Conservation (phyloP, 768 basidiomycete genomes). For the Tylopilus sp. region DNA sequence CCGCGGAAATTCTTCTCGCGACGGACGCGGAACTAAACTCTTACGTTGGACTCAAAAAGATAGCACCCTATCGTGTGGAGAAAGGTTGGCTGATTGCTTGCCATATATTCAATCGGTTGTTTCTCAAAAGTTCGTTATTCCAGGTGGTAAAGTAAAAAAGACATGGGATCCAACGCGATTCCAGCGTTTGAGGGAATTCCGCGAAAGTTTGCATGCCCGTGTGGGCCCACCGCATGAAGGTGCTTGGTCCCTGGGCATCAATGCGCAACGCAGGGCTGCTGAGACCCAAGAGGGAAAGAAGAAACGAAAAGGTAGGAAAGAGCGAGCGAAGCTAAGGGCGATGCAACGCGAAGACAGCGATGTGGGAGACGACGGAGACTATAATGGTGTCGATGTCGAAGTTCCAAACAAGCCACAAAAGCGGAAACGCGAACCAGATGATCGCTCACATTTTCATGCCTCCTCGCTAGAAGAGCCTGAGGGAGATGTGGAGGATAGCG, state of each 20-base stretch:
- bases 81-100: constrained; percentile 25
- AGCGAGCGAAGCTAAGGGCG: constrained; percentile 52
- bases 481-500: constrained; percentile 4
- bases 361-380: neutral
- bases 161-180: constrained; percentile 60
- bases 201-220: constrained; percentile 53
- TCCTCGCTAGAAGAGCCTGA: constrained; percentile 9
- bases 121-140: neutral
- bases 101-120: neutral
- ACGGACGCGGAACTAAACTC: constrained; percentile 92
- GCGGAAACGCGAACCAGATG: constrained; percentile 18
- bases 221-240: constrained; percentile 18
- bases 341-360: constrained; percentile 16
- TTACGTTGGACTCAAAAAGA: constrained; percentile 83
- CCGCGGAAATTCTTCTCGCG: constrained; percentile 86
- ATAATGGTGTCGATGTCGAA: neutral
- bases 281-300: constrained; percentile 36
- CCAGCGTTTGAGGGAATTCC: constrained; percentile 71
- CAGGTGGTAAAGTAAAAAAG: constrained; percentile 28
- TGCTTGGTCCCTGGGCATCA: constrained; percentile 17
- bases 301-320: constrained; percentile 71
- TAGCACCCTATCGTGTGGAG: constrained; percentile 83
- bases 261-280: constrained; percentile 1
- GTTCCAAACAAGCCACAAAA: constrained; percentile 4
- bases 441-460: constrained; percentile 4